Evolutionary conservation across 2,329 filamentous ascomycete genomes (phyloP), one percentile per base, ranked within the genome.

Genomic region (Diaporthe sp.): DNA sequence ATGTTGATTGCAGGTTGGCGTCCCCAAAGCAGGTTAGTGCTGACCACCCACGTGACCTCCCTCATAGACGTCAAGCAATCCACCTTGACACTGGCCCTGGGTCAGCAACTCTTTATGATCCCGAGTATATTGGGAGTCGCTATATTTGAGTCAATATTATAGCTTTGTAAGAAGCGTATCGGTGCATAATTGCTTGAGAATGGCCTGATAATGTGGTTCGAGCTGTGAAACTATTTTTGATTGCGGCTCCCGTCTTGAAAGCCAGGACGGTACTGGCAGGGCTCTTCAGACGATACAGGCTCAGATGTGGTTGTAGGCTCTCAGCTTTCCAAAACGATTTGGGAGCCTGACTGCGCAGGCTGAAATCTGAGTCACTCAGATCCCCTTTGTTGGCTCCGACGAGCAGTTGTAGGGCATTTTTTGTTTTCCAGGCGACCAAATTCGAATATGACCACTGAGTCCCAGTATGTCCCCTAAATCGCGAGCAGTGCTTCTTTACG

Each of bases 1-100:
- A 19, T 37, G 65, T 68, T 53, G n/a, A 28, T 22, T 53, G 34
- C 34, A 42, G 49, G 22, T 55, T 70, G 65, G 31, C n/a, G n/a
- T 12, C n/a, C 65, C 65, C 2, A 70, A 70, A 55, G 49, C n/a
- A 55, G 46, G 49, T 9, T 70, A 70, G 65, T 70, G 65, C 49
- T 70, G 49, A 70, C 65, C 15, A 10, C n/a, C 3, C 65, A 70
- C 65, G 65, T 70, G 65, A 70, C 65, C 5, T 12, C n/a, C 31
- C 19, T 39, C 1, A 8, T 13, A 31, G 7, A 46, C 42, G 19
- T 65, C 42, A 34, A 65, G 17, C 25, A 46, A 46, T 49, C 25
- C 17, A 13, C 19, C 3, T 15, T 3, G 6, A 3, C 1, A 28
- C 42, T 12, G 6, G 8, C 3, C 28, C 28, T 31, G 42, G 42